Conservation (phyloP, 352 stramenopile genomes). For the Thalassiosira gravida region DNA sequence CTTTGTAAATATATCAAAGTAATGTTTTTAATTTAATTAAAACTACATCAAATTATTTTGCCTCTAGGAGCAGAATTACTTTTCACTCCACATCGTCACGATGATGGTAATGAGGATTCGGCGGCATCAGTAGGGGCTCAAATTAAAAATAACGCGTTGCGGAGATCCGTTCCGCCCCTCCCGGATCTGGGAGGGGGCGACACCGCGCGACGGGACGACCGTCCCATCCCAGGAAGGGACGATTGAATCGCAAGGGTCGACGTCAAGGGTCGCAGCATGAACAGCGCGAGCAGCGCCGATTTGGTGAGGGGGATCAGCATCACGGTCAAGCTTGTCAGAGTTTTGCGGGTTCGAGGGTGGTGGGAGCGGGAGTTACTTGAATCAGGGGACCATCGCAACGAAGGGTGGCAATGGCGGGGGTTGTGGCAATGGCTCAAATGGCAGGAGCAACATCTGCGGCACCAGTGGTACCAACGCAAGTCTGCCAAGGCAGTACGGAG, state of each 20-base stretch:
- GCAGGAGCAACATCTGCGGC: constrained; percentile 1
- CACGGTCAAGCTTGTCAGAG: constrained; percentile 26
- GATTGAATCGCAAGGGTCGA: not conserved
- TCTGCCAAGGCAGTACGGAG: not conserved
- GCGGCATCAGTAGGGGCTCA: too few relatives aligned
- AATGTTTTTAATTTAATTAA: too few relatives aligned
- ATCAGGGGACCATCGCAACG: not conserved
- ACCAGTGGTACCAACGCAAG: not conserved
- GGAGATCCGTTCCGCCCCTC: too few relatives aligned
- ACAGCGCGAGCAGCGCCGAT: not conserved
- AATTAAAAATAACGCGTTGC: too few relatives aligned
- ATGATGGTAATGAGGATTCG: too few relatives aligned
- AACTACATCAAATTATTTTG: too few relatives aligned
- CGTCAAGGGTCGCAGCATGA: not conserved
- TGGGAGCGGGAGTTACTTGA: not conserved
- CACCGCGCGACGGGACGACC: not conserved
- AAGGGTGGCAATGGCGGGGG: not conserved
- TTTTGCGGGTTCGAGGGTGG: too few relatives aligned
- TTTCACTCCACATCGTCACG: too few relatives aligned
- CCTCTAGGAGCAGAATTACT: too few relatives aligned
- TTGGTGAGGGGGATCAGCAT: constrained; percentile 14
- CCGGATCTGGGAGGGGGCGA: not conserved
- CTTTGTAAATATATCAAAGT: too few relatives aligned
- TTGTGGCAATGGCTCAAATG: too few relatives aligned
- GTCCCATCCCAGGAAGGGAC: too few relatives aligned